Evolutionary conservation across 192 early-diverging fungal species (phyloP).

Genomic region (Coemansia sp.): DNA sequence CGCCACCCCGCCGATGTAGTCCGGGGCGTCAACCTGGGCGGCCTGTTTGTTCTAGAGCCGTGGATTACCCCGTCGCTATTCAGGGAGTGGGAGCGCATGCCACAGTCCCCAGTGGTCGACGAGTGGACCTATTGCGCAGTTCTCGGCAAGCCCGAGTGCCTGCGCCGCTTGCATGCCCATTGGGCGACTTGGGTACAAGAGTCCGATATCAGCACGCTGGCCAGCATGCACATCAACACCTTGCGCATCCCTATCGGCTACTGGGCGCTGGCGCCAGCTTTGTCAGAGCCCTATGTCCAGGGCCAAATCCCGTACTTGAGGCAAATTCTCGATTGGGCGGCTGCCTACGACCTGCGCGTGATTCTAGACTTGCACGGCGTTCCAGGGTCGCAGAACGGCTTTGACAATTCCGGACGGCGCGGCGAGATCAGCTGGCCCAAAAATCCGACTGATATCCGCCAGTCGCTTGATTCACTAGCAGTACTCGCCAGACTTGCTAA

Average conservation of each 20-base stretch:
- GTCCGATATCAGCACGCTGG: slow-evolving; percentile 59
- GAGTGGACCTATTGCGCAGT: slow-evolving; percentile 66
- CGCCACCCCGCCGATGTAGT: slow-evolving; percentile 28
- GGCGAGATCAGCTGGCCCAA: slow-evolving; percentile 54
- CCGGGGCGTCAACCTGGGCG: slow-evolving; percentile 73
- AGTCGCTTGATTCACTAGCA: slow-evolving; percentile 31
- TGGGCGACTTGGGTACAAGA: slow-evolving; percentile 67
- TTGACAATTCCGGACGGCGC: slow-evolving; percentile 53
- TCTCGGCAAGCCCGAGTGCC: slow-evolving; percentile 61
- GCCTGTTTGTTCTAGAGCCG: slow-evolving; percentile 71
- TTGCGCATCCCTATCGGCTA: slow-evolving; percentile 72
- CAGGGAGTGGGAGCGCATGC: slow-evolving; percentile 34
- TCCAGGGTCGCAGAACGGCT: slow-evolving; percentile 77
- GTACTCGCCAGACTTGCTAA: slow-evolving; percentile 41
- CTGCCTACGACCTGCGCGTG: slow-evolving; percentile 66
- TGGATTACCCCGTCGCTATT: slow-evolving; percentile 62
- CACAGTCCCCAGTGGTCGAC: slow-evolving; percentile 54
- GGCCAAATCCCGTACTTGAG: slow-evolving; percentile 60
- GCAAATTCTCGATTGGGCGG: slow-evolving; percentile 63
- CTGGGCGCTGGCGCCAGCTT: slow-evolving; percentile 64
- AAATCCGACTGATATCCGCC: slow-evolving; percentile 17
- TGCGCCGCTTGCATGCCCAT: slow-evolving; percentile 55
- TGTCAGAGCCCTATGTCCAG: slow-evolving; percentile 65
- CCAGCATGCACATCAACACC: slow-evolving; percentile 65
- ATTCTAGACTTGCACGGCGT: slow-evolving; percentile 72